Evolutionary conservation across 2,329 filamentous ascomycete genomes (phyloP), one percentile per base, ranked within the genome.

Genomic region (Dendrostoma leiphaemia): DNA sequence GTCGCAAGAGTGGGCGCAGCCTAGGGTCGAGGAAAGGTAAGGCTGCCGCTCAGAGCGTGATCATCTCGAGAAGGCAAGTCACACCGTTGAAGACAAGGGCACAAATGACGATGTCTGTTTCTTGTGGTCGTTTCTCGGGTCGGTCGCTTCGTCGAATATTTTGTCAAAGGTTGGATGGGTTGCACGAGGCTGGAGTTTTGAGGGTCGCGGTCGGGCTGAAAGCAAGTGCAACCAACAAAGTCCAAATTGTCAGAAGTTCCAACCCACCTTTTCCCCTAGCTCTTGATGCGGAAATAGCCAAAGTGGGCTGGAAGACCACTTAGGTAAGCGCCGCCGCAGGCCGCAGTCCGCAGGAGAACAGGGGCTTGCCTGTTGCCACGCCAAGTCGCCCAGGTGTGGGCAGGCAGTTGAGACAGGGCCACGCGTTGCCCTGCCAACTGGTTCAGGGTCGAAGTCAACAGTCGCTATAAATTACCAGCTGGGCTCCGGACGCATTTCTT

Each of bases 291-390:
- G 49, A 52, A 56, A 32, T 43, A 53, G 43, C 53, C 53, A 35
- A 48, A 40, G 37, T 41, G 47, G 47, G 53, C 53, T 48, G 53
- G 31, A 53, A 53, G 35, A 44, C n/a, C 31, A 43, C 48, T 51
- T 51, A 51, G 53, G 48, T 44, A 53, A 40, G 62, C 60, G 65
- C 64, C 64, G 67, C 66, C 29, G 12, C 41, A 23, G 34, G 38
- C 13, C 31, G 37, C 15, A 34, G 32, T 12, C 29, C 28, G 21
- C 15, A 17, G 26, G 23, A 12, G 19, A 35, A 31, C n/a, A 32
- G 41, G 48, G 43, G n/a, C 12, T 19, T 46, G 19, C 44, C 17
- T 45, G 28, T 26, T 31, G 29, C 6, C 23, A 21, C 17, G 10
- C n/a, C 28, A 46, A 12, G 28, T n/a, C n/a, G 29, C 15, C 15